A percentile compares a stretch with the other conserved stretches of the same genome.
Evolutionary conservation across 495 filamentous ascomycete species (phyloP).

Genomic region (Neurospora sp.): DNA sequence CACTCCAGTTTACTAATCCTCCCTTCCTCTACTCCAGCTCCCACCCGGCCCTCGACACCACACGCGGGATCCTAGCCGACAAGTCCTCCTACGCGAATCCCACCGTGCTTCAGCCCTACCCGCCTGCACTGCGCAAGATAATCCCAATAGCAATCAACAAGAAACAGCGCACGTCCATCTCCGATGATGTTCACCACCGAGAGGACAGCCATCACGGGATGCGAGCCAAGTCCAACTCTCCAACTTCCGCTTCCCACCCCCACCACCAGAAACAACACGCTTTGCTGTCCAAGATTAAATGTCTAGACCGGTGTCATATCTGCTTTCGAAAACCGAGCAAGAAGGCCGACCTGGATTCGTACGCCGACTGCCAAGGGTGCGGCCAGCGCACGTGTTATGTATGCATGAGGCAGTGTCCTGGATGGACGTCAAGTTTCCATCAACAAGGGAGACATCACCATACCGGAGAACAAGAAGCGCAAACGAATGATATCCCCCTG

Average conservation of each 20-base stretch:
- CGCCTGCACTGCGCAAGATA: constrained; percentile 16
- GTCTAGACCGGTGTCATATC: constrained; percentile 35
- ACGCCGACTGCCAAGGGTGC: constrained; percentile 36
- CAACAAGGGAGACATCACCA: background rate
- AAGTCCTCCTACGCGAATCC: constrained; percentile 6
- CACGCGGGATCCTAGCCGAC: constrained; percentile 4
- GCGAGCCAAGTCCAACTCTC: background rate
- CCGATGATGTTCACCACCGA: constrained; percentile 6
- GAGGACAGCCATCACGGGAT: background rate
- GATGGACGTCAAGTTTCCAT: constrained; percentile 17
- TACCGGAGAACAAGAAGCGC: background rate
- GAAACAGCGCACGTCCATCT: constrained; percentile 9
- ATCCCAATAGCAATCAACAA: constrained; percentile 27
- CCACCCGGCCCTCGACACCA: constrained; percentile 4
- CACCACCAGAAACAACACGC: background rate
- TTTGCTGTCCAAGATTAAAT: background rate
- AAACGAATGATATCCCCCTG: background rate
- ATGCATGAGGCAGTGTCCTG: constrained; percentile 37
- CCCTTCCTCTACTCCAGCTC: constrained; percentile 5
- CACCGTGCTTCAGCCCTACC: constrained; percentile 4
- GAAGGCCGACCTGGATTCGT: constrained; percentile 39
- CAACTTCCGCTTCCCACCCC: constrained; percentile 1
- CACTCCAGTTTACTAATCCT: background rate
- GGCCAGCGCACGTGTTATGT: constrained; percentile 37
- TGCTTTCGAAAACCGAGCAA: constrained; percentile 37